Evolutionary conservation across 495 filamentous ascomycete genomes (phyloP).

Genomic region (Clohesyomyces aquaticus): DNA sequence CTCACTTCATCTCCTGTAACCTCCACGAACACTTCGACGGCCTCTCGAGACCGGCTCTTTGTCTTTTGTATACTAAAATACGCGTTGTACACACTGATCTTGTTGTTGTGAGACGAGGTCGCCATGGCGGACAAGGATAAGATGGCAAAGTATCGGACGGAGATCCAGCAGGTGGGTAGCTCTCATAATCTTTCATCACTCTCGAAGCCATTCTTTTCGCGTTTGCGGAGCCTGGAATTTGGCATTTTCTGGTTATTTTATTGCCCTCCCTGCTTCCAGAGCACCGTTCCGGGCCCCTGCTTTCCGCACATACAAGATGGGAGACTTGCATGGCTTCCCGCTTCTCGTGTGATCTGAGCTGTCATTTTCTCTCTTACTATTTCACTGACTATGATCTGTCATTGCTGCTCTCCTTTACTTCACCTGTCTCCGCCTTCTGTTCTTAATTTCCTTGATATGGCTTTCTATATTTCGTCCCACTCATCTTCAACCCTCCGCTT

Average conservation of each 20-base stretch:
- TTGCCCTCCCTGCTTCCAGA: neutral
- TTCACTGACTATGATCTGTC: no score
- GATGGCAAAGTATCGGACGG: conserved; percentile 85
- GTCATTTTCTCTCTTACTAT: no score
- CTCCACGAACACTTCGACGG: neutral
- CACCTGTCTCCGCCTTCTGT: neutral
- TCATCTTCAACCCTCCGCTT: no score
- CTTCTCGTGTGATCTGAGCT: neutral
- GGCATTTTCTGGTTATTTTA: neutral
- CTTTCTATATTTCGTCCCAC: no score
- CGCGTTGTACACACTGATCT: no score
- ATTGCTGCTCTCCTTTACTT: no score
- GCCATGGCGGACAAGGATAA: conserved; percentile 47
- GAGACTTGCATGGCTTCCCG: neutral
- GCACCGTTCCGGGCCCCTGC: neutral
- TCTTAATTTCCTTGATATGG: neutral
- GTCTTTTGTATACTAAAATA: no score
- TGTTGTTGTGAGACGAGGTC: conserved; percentile 14
- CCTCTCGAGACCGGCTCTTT: neutral
- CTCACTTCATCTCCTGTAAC: neutral
- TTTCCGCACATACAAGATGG: neutral
- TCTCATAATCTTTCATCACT: neutral
- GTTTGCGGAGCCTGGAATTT: neutral
- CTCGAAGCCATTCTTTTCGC: neutral
- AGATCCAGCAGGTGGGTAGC: conserved; percentile 84